Percentiles rank a stretch among this genome's conserved stretches.
phyloP scores from a whole-genome alignment of 768 basidiomycete species.

The Hericium coralloides region DNA sequence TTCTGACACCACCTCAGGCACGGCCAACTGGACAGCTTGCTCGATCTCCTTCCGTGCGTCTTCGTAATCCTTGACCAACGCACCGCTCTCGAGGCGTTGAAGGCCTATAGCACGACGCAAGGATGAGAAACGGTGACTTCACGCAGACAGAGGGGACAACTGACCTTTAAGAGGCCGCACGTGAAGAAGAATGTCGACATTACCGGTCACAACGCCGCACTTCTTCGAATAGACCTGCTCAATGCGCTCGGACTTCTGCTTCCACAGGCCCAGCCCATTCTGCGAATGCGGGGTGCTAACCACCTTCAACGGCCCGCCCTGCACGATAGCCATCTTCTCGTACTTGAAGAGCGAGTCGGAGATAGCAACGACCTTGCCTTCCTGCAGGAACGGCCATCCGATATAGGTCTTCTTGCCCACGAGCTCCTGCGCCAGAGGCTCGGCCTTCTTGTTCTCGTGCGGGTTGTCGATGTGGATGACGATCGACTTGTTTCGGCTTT shows the following conservation, averaged over 20 bases:
- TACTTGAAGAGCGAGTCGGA: constrained; percentile 86
- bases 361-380: constrained; percentile 79
- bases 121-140: neutral
- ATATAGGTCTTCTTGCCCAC: constrained; percentile 72
- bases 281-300: constrained; percentile 66
- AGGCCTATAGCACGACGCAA: constrained; percentile 46
- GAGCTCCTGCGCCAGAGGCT: constrained; percentile 67
- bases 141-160: constrained; percentile 4
- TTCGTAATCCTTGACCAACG: constrained; percentile 94
- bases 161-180: constrained; percentile 86
- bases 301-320: constrained; percentile 42
- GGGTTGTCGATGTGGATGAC: constrained; percentile 76
- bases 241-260: constrained; percentile 69
- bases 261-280: constrained; percentile 68
- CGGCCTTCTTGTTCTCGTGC: constrained; percentile 55
- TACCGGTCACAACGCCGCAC: constrained; percentile 77
- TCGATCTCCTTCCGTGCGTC: constrained; percentile 72
- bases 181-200: constrained; percentile 75
- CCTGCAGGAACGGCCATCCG: constrained; percentile 93
- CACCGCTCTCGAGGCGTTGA: constrained; percentile 80
- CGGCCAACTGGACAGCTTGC: constrained; percentile 80
- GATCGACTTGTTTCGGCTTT: constrained; percentile 91
- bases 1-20: constrained; percentile 74
- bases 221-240: constrained; percentile 85
- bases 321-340: constrained; percentile 54